A percentile compares a stretch with the other conserved stretches of the same genome.
Evolutionary conservation across 805 yeast genomes (phyloP).

Genomic region (Lipomyces spencermartinsiae): DNA sequence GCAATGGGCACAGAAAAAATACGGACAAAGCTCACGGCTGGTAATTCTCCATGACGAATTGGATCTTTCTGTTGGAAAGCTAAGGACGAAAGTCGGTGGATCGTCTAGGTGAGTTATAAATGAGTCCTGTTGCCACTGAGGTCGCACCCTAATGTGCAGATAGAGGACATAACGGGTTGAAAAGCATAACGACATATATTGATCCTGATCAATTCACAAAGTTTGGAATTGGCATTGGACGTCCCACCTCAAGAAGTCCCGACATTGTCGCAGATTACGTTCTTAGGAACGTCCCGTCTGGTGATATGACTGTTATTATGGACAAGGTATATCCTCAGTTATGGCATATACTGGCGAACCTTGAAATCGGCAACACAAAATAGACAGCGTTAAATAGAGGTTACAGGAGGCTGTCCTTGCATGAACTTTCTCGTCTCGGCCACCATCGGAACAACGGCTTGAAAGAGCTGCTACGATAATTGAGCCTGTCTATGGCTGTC

Average conservation of each 20-base stretch:
- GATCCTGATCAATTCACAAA: constrained; percentile 65
- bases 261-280: constrained; percentile 66
- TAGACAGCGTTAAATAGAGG: not conserved
- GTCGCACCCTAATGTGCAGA: constrained; percentile 38
- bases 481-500: no score
- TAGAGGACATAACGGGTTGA: constrained; percentile 86
- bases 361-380: constrained; percentile 5
- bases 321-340: constrained; percentile 38
- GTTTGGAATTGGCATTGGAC: constrained; percentile 78
- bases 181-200: constrained; percentile 56
- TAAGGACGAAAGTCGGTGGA: constrained; percentile 64
- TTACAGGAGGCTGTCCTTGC: not conserved
- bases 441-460: no score
- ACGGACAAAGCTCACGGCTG: constrained; percentile 49
- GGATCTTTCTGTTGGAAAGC: constrained; percentile 66
- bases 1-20: constrained; percentile 46
- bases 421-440: no score
- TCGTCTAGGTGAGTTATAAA: constrained; percentile 51
- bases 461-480: no score
- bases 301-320: constrained; percentile 54
- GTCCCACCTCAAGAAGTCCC: constrained; percentile 57
- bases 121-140: not conserved
- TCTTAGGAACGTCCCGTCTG: constrained; percentile 56
- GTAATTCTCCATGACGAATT: constrained; percentile 83
- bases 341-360: constrained; percentile 20